Base-by-base conservation (phyloP, 306 rosid genomes). In the Lupinus albus region DNA sequence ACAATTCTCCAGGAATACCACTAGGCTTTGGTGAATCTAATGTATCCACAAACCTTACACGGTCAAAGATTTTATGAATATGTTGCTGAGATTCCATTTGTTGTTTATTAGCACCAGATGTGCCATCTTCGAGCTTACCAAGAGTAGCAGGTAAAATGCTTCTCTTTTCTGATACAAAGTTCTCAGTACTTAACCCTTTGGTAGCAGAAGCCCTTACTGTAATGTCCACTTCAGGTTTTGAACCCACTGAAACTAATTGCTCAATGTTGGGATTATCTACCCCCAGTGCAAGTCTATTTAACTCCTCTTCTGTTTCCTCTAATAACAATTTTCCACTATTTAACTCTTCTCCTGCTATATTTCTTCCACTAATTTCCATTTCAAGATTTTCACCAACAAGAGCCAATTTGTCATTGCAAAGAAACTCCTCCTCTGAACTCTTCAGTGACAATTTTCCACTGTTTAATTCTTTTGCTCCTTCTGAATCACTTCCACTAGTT, bases 11-110 rank as follows among this genome's bases (percentile, higher is more conserved):
- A 54, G 46, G 62, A 39, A 52, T 10, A 35, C 64, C 76, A 42
- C 82, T 73, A 61, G 76, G 61, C 76, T 86, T 82, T 38, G 67
- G 11, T 45, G 71, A 46, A 38, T 69, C 81, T 65, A 58, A 64
- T 46, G 73, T 63, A 50, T 74, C 79, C 11, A 53, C 63, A 48
- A 85, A 75, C 52, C 58, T 72, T 64, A 6, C 42, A 59, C 15
- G 76, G 47, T 69, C 78, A 49, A 20, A 66, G 50, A 53, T 82
- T 18, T 9, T 67, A 35, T 11, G 67, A 72, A 52, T 57, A 56
- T 5, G 55, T 48, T 39, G 36, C 30, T 68, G 79, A 65, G 76
- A 76, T 64, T 78, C 76, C 82, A 72, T 58, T 46, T 56, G 76
- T 32, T 71, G 83, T 46, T 72, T 68, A 14, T 69, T 8, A 72